Base-by-base conservation (phyloP, 805 yeast species). In the Sugiyamaella valdiviana region DNA sequence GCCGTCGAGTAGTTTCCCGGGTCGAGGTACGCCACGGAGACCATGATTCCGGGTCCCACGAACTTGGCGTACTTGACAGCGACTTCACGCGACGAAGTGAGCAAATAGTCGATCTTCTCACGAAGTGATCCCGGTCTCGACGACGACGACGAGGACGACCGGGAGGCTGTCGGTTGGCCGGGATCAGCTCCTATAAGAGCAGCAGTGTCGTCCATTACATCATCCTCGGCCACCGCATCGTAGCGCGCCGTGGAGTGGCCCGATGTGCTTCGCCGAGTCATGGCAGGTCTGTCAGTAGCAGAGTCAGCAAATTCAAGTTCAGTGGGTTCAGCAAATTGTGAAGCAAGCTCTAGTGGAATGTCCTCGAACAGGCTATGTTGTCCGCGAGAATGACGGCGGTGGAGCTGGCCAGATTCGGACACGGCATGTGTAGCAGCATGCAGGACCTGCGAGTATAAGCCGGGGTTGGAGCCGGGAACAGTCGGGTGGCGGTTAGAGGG, bases 1-100 rank as follows among this genome's bases (percentile, higher is more conserved):
- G 93, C 88, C 0, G 96, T 85, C 39, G 95, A 79, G 66, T 87
- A 89, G 65, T 89, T 89, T 39, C 97, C 97, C 1, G 96, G 96
- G 63, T 89, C 97, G 74, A 89, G 85, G 61, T 89, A 90, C 1
- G 95, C 93, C 46, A 90, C 95, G 24, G 89, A 77, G 20, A 89
- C 88, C 79, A 88, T 76, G 37, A 89, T 73, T 0, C 96, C 96
- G 0, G 96, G 96, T 0, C 96, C 96, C 16, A 88, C 71, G 63
- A 89, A 89, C 44, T 75, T 72, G 45, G 76, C 62, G 57, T 84
- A 80, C 65, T 84, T 85, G 51, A 65, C 61, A 21, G 78, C 44
- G 2, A 66, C 63, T 45, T 57, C 50, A 16, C 41, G 26, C 15
- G 53, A 46, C 10, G 23, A 19, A 22, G 37, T 26, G 9, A 53